Evolutionary conservation across 495 filamentous ascomycete genomes (phyloP), one percentile per base, ranked within the genome.

Genomic region (Terfezia claveryi): DNA sequence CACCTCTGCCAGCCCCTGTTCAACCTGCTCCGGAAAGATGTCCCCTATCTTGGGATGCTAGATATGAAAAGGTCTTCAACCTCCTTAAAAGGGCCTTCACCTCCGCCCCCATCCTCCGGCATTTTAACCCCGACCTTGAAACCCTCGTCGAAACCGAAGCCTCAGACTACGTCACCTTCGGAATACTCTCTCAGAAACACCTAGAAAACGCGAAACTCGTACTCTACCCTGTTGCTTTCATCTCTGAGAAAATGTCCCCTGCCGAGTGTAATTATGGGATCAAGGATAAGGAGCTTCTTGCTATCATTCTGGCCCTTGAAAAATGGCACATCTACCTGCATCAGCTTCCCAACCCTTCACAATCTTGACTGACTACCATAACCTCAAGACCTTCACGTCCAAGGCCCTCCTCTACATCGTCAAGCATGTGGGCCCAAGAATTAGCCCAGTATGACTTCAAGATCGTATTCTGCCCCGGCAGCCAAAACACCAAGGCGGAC

Each of bases 201-300:
- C 1, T 16, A 10, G 36, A 4, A 32, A 36, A 37, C 16, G 41
- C 54, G 10, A 54, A 37, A 11, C 41, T 38, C 10, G 32, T 53
- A 8, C 50, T 57, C 11, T 50, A 61, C 27, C 57, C 44, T 4
- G 51, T 59, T 17, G 57, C 57, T n/a, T 61, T 49, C 27, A 52
- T 56, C 10, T 56, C 41, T 12, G 55, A 56, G n/a, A 61, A 59
- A n/a, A 46, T 52, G 37, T 54, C 54, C 1, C 2, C 38, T 11
- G 38, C 38, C 2, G 16, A 44, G 16, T 44, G 38, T 16, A 44
- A 44, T 44, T 44, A 2, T 44, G 38, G 38, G 1, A 2, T 44
- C 10, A 0, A 16, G 10, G 38, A 44, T 44, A 44, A 16, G 16
- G 38, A 44, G 16, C 38, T 44, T 44, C 2, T 44, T 44, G 16